Evolutionary conservation across 305 asterid genomes (phyloP).

Genomic region (Fraxinus angustifolia): DNA sequence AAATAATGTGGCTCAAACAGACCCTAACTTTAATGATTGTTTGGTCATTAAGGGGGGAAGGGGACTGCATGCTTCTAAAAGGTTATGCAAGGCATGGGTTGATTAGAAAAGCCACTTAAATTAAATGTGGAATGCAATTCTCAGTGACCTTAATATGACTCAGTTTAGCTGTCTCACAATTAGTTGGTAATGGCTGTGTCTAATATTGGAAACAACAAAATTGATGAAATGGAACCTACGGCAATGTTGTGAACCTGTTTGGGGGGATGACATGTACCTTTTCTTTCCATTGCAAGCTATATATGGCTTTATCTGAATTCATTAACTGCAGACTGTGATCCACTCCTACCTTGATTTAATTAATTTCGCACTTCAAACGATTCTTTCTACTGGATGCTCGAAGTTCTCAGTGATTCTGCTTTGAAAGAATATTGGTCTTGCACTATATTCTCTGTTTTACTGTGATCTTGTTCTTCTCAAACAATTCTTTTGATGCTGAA

Average conservation of each 20-base stretch:
- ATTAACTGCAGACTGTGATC: background rate
- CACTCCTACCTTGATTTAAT: background rate
- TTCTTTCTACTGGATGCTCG: background rate
- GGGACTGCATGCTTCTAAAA: background rate
- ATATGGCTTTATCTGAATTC: background rate
- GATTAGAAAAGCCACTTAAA: background rate
- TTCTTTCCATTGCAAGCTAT: background rate
- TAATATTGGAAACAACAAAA: background rate
- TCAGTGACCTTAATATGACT: background rate
- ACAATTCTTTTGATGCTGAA: background rate
- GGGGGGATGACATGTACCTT: background rate
- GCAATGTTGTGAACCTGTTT: background rate
- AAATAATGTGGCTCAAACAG: no score
- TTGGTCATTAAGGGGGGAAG: background rate
- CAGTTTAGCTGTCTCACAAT: background rate
- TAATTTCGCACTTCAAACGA: background rate
- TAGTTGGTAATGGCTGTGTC: slow-evolving; percentile 9
- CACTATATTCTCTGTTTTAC: background rate
- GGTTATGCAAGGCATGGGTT: background rate
- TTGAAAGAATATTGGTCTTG: background rate
- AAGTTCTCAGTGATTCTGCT: background rate
- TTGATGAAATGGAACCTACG: slow-evolving; percentile 6
- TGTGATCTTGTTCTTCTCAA: background rate
- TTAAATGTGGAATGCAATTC: background rate
- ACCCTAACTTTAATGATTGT: background rate